Percentiles rank a stretch among this genome's conserved stretches.
Conservation (phyloP, 2,329 filamentous ascomycete species). For the Camillea tinctor region DNA sequence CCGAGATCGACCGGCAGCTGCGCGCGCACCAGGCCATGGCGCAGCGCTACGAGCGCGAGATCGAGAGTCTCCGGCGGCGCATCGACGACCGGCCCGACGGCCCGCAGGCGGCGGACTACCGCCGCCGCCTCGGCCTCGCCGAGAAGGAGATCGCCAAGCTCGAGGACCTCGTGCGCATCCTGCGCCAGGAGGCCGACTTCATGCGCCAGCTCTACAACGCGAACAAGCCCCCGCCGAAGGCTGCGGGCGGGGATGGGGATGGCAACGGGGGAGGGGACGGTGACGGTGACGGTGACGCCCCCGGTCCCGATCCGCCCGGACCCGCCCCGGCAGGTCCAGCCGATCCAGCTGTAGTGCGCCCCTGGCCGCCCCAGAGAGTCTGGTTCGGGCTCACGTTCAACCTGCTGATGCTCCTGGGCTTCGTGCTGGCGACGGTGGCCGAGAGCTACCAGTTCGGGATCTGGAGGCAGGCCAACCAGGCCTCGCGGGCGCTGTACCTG, state of each 20-base stretch:
- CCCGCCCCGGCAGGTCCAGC: no score
- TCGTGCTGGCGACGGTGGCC: slow-evolving; percentile 14
- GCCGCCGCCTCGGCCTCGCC: neutral
- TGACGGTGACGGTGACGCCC: neutral
- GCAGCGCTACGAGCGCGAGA: neutral
- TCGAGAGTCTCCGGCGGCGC: neutral
- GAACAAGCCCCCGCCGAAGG: no score
- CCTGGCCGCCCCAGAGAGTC: no score
- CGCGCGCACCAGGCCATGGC: neutral
- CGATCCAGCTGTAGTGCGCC: no score
- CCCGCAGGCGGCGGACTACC: neutral
- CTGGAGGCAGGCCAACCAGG: slow-evolving; percentile 17
- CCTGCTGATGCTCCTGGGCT: neutral
- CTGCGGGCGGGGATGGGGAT: no score
- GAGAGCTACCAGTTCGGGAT: slow-evolving; percentile 13
- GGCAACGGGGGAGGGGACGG: neutral
- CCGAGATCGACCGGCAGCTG: slow-evolving; percentile 4
- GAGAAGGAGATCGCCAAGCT: neutral
- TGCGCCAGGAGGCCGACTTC: neutral
- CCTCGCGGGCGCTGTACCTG: slow-evolving; percentile 16
- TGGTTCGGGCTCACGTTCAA: slow-evolving; percentile 1
- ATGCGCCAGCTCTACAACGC: neutral
- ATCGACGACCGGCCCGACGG: neutral
- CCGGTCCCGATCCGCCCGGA: no score
- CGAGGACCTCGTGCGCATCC: neutral